A percentile compares a stretch with the other conserved stretches of the same genome.
phyloP scores from a whole-genome alignment of 768 basidiomycete species.

The Rhizopogon salebrosus region DNA sequence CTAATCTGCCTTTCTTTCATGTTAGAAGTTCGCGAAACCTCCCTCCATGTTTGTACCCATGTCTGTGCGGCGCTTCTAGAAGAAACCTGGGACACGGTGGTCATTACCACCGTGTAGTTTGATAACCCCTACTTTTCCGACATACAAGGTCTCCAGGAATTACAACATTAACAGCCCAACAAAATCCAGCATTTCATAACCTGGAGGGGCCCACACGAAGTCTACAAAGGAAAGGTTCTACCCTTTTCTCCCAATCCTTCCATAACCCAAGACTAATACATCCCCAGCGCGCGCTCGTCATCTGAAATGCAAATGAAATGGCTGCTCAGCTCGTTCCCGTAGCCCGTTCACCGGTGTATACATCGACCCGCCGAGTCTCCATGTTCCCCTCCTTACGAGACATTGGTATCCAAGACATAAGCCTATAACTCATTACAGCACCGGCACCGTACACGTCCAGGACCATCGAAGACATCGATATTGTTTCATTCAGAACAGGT shows the following conservation, averaged over 20 bases:
- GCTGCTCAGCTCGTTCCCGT: slow-evolving; percentile 39
- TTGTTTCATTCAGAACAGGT: too few relatives aligned
- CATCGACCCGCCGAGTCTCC: slow-evolving; percentile 39
- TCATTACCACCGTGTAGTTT: slow-evolving; percentile 42
- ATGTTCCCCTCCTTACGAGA: slow-evolving; percentile 41
- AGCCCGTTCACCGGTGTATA: slow-evolving; percentile 37
- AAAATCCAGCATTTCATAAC: slow-evolving; percentile 37
- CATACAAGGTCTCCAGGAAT: slow-evolving; percentile 36
- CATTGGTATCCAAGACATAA: too few relatives aligned
- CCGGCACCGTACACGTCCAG: too few relatives aligned
- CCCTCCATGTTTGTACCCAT: too few relatives aligned
- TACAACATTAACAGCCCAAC: slow-evolving; percentile 24
- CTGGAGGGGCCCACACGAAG: slow-evolving; percentile 32
- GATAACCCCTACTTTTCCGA: slow-evolving; percentile 41
- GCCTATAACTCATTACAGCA: too few relatives aligned
- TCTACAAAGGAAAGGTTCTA: slow-evolving; percentile 30
- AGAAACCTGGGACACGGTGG: slow-evolving; percentile 45
- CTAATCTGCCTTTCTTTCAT: too few relatives aligned
- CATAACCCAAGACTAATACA: background rate
- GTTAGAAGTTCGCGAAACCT: too few relatives aligned
- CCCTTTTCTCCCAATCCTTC: background rate
- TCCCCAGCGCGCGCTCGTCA: slow-evolving; percentile 37
- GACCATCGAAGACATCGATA: too few relatives aligned
- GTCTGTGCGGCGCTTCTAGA: slow-evolving; percentile 19
- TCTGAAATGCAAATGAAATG: slow-evolving; percentile 52